Base-by-base conservation (phyloP, 2,329 filamentous ascomycete genomes). In the Phyllosticta citrichinensis region DNA sequence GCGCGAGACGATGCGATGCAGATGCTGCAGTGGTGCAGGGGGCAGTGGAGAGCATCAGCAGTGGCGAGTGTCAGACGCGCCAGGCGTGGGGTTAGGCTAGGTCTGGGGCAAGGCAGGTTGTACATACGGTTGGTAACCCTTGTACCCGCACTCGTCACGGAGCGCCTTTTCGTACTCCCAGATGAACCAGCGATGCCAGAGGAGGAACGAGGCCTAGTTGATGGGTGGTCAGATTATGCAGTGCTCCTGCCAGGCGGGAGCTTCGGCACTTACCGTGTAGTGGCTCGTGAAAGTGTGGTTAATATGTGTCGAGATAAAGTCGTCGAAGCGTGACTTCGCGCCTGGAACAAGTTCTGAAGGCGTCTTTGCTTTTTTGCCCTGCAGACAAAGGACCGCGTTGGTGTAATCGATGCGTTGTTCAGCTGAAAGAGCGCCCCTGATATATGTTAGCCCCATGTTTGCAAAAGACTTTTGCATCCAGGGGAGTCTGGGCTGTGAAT, bases 61-160 rank as follows among this genome's bases (percentile, higher is more conserved):
- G 35, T 40, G 12, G 76, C 72, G 70, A 76, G 77, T 58, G 74
- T 74, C 2, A 75, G 75, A 78, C 80, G 83, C 27, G 27, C 27
- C 27, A 30, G 27, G 27, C 27, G 27, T 10, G 6, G 4, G 27
- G 27, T 30, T 30, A 30, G 5, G 27, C 27, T 22, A 4, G 27
- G 27, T 30, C 27, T 30, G 27, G 27, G 9, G 27, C 9, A 8
- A 30, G 6, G 67, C 82, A 79, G 27, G 27, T 30, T 30, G 27
- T 71, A 77, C 78, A 70, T 81, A 83, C 2, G 76, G 76, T 55
- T 75, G 72, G 47, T 69, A 70, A 55, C 75, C 75, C 17, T 65
- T 71, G 62, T 77, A 79, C 50, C 74, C 74, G 60, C 76, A 78
- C 63, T 78, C 75, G 14, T 73, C 68, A 4, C 68, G 69, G 2